These are phyloP conservation scores for Piloderma croceum DNA, from an alignment of 768 basidiomycete species.

Conservation along the genomic window DNA sequence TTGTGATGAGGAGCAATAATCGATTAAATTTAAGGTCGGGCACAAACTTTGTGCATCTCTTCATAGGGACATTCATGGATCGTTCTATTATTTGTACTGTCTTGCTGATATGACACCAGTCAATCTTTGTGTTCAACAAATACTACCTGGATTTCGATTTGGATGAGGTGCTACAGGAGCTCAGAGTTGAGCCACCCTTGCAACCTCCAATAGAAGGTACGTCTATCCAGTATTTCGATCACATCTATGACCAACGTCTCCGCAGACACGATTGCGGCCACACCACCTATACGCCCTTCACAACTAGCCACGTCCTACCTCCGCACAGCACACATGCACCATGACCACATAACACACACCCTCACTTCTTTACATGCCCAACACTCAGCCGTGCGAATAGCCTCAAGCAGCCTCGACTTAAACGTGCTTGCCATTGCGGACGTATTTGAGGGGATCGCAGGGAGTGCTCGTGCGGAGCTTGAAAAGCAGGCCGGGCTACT, in stretches of 20 bases:
- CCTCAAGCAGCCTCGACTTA: slow-evolving; percentile 65
- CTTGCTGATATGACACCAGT: slow-evolving; percentile 27
- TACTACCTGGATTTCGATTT: slow-evolving; percentile 67
- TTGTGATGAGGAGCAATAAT: no score
- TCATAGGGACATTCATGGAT: no score
- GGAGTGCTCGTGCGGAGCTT: slow-evolving; percentile 56
- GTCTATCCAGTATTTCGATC: slow-evolving; percentile 7
- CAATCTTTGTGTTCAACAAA: slow-evolving; percentile 83
- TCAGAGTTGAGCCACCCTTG: slow-evolving; percentile 54
- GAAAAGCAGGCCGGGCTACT: slow-evolving; percentile 61
- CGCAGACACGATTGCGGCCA: slow-evolving; percentile 55
- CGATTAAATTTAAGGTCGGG: no score
- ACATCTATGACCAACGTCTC: slow-evolving; percentile 1
- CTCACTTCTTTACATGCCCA: slow-evolving; percentile 56
- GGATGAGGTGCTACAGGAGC: slow-evolving; percentile 57
- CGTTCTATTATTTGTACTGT: background rate
- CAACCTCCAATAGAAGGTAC: slow-evolving; percentile 72
- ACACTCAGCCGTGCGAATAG: slow-evolving; percentile 65
- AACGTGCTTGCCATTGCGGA: slow-evolving; percentile 68
- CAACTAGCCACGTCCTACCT: slow-evolving; percentile 64
- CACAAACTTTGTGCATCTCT: no score
- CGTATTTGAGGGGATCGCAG: slow-evolving; percentile 57
- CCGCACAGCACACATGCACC: slow-evolving; percentile 57
- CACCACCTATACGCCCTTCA: slow-evolving; percentile 67
- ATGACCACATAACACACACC: slow-evolving; percentile 51